Evolutionary conservation across 441 rosid genomes (phyloP).

Genomic region (Adansonia madagascariensis): DNA sequence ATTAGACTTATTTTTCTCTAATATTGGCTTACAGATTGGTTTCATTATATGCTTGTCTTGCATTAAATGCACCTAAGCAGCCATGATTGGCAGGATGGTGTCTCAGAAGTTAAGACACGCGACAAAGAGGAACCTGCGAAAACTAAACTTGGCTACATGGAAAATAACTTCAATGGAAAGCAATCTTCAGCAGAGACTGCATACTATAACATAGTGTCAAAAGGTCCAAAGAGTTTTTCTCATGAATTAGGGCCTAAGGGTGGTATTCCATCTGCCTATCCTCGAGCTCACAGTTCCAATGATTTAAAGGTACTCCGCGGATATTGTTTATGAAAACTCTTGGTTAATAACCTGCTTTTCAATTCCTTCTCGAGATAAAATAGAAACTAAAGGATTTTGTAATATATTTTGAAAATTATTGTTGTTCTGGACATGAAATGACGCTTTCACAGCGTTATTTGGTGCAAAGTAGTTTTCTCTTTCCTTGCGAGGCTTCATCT

Average conservation of each 20-base stretch:
- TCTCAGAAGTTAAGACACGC: constrained; percentile 38
- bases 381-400: neutral
- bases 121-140: constrained; percentile 41
- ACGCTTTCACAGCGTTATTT: constrained; percentile 10
- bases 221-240: constrained; percentile 72
- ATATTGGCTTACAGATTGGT: neutral
- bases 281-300: constrained; percentile 72
- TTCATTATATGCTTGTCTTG: constrained; percentile 10
- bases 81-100: constrained; percentile 46
- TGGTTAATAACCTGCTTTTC: constrained; percentile 13
- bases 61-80: constrained; percentile 23
- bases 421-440: neutral
- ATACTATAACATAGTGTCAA: constrained; percentile 45
- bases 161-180: constrained; percentile 32
- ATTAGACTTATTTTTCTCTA: constrained; percentile 10
- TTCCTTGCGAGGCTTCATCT: constrained; percentile 7
- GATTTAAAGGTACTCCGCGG: constrained; percentile 57
- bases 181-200: constrained; percentile 39
- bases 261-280: constrained; percentile 53
- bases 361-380: neutral
- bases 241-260: constrained; percentile 79
- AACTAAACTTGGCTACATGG: constrained; percentile 33
- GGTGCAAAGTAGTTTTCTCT: neutral
- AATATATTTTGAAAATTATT: constrained; percentile 6
- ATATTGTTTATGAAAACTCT: neutral